phyloP scores from a whole-genome alignment of 1,284 basidiomycete genomes.

The Xerocomus amazonicus region DNA sequence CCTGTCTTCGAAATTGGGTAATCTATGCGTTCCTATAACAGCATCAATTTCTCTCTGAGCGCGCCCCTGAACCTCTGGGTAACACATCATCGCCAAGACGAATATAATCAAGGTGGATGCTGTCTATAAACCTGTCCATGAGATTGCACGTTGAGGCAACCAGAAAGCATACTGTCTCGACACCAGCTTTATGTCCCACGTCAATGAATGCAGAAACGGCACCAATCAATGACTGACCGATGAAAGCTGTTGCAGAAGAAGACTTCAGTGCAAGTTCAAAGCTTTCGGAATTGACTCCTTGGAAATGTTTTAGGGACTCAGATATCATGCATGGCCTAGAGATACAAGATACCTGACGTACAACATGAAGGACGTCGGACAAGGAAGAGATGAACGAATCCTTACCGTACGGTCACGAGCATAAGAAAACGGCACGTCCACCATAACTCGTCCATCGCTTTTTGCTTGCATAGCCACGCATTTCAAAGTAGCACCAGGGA shows the following conservation, averaged over 20 bases:
- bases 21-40: conserved; percentile 35
- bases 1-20: conserved; percentile 43
- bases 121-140: conserved; percentile 20
- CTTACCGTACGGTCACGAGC: conserved; percentile 28
- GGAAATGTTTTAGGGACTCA: conserved; percentile 28
- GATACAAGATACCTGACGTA: conserved; percentile 14
- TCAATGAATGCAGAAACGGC: conserved; percentile 7
- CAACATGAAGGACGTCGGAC: not conserved
- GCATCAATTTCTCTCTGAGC: conserved; percentile 43
- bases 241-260: conserved; percentile 33
- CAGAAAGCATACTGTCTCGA: conserved; percentile 26
- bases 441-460: conserved; percentile 28
- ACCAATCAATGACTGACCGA: conserved; percentile 19
- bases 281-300: conserved; percentile 12
- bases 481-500: conserved; percentile 29
- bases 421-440: conserved; percentile 30
- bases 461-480: conserved; percentile 32
- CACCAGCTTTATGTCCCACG: conserved; percentile 21
- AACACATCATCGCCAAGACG: conserved; percentile 37
- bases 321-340: conserved; percentile 31
- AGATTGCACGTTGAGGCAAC: not conserved
- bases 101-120: conserved; percentile 34
- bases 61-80: conserved; percentile 37
- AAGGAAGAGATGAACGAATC: not conserved
- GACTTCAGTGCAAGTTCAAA: conserved; percentile 31